Evolutionary conservation across 257 asterid genomes (phyloP).

Genomic region (Forsythia viridissima): DNA sequence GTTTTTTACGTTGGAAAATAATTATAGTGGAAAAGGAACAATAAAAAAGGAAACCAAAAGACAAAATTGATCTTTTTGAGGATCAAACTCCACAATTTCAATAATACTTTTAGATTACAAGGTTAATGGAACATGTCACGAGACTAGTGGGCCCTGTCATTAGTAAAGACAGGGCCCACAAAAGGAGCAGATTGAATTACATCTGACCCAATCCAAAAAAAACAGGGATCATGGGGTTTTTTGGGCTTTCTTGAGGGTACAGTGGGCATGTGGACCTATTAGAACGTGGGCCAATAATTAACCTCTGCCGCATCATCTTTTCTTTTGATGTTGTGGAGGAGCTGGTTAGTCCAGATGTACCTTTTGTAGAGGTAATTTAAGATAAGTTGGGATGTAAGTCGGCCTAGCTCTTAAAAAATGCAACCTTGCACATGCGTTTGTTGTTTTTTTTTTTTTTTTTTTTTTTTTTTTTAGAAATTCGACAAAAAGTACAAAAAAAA

Average conservation of each 20-base stretch:
- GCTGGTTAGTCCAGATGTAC: too few relatives aligned
- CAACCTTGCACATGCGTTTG: not conserved
- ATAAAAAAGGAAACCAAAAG: not conserved
- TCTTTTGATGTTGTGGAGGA: not conserved
- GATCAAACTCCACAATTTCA: not conserved
- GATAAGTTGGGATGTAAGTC: not conserved
- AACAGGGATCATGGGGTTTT: conserved; percentile 32
- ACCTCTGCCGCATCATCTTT: conserved; percentile 14
- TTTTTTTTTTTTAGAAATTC: too few relatives aligned
- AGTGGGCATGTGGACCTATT: conserved; percentile 29
- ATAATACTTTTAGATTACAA: not conserved
- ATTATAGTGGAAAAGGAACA: not conserved
- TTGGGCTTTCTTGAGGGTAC: conserved; percentile 30
- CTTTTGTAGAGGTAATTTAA: not conserved
- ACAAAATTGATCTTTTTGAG: not conserved
- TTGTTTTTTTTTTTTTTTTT: too few relatives aligned
- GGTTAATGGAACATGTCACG: conserved; percentile 3
- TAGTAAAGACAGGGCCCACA: conserved; percentile 10
- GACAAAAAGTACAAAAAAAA: too few relatives aligned
- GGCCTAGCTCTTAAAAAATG: not conserved
- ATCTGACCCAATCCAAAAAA: conserved; percentile 28
- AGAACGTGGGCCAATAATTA: conserved; percentile 21
- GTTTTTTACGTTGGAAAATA: not conserved
- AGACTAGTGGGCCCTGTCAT: conserved; percentile 18
- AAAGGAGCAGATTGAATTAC: conserved; percentile 10